These are phyloP conservation scores for peach (Prunus persica) DNA, from an alignment of 306 rosid genomes.

Conservation along the genomic window DNA sequence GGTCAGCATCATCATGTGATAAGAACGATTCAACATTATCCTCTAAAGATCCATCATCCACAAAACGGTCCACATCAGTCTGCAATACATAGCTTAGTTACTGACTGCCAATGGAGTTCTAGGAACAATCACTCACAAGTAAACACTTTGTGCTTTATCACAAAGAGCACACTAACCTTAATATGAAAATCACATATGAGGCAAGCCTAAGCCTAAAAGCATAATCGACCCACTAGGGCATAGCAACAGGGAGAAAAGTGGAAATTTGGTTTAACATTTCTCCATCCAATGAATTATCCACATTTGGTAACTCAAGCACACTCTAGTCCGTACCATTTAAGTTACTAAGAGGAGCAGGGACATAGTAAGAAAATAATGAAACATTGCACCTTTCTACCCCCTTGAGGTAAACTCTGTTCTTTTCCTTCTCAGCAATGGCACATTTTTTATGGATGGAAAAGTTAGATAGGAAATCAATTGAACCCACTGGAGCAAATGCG, in stretches of 20 bases:
- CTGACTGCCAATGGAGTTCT: slow-evolving; percentile 11
- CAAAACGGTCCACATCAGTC: slow-evolving; percentile 50
- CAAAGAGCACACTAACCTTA: not conserved
- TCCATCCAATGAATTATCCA: not conserved
- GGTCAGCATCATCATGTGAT: slow-evolving; percentile 43
- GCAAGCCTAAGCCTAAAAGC: slow-evolving; percentile 1
- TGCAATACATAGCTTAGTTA: slow-evolving; percentile 33
- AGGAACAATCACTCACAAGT: not conserved
- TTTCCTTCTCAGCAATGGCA: not conserved
- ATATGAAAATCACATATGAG: not conserved
- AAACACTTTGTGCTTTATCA: not conserved
- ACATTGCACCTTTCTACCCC: not conserved
- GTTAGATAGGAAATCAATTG: not conserved
- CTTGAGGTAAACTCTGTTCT: not conserved
- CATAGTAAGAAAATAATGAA: not conserved
- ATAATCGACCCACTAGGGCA: not conserved
- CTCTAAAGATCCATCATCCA: slow-evolving; percentile 58
- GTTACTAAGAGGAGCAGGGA: not conserved
- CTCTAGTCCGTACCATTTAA: not conserved
- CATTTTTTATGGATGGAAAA: not conserved
- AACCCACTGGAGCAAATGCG: not conserved
- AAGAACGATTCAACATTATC: slow-evolving; percentile 54
- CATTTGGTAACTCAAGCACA: not conserved
- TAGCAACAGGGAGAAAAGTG: not conserved
- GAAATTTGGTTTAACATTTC: not conserved